These are phyloP conservation scores for Pholiota adiposa DNA, from an alignment of 1,284 basidiomycete genomes.

Conservation along the genomic window DNA sequence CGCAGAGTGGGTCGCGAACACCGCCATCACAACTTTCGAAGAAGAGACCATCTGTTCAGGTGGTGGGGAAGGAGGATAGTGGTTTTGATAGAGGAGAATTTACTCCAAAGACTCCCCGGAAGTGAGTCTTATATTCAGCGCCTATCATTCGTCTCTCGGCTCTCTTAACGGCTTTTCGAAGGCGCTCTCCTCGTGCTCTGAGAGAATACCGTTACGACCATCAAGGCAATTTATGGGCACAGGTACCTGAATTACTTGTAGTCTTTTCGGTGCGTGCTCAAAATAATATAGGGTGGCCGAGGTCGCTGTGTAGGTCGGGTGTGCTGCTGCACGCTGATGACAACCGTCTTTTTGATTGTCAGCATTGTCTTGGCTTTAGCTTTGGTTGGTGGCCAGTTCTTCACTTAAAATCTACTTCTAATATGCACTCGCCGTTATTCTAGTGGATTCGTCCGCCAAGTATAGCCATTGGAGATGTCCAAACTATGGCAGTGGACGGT, in stretches of 20 bases:
- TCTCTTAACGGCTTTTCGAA: conserved; percentile 8
- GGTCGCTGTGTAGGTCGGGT: conserved; percentile 64
- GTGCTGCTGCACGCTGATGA: conserved; percentile 73
- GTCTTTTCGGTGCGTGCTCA: conserved; percentile 5
- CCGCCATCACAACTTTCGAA: conserved; percentile 15
- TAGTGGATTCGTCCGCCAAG: conserved; percentile 85
- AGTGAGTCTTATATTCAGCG: conserved; percentile 30
- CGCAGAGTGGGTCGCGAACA: conserved; percentile 18
- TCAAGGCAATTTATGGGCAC: conserved; percentile 67
- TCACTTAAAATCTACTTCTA: no score
- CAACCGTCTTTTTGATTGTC: conserved; percentile 64
- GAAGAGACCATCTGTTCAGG: conserved; percentile 25
- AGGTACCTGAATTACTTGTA: conserved; percentile 38
- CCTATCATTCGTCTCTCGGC: background rate
- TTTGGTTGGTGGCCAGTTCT: conserved; percentile 54
- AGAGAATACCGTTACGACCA: conserved; percentile 60
- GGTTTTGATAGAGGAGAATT: conserved; percentile 47
- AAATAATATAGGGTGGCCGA: conserved; percentile 51
- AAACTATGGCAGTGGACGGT: conserved; percentile 46
- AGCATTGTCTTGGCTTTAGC: conserved; percentile 74
- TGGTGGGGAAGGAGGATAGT: conserved; percentile 27
- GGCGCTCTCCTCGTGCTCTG: conserved; percentile 34
- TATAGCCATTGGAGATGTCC: conserved; percentile 64
- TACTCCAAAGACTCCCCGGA: conserved; percentile 22
- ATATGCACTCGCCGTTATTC: background rate